Conservation (phyloP, 2,329 filamentous ascomycete genomes). For the Calonectria henricotiae region DNA sequence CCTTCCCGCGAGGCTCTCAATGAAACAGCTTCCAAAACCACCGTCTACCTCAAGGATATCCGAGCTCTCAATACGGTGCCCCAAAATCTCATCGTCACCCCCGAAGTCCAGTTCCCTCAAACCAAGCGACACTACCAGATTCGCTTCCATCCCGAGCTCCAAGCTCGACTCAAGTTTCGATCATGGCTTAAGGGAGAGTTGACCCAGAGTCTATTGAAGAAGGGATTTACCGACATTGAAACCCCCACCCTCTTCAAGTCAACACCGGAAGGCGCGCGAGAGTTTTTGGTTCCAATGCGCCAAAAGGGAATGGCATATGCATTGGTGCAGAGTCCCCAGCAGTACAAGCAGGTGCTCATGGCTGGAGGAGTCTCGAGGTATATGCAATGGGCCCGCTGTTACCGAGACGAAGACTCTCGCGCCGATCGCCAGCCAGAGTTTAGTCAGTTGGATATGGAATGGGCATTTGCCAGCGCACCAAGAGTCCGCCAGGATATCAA, state of each 20-base stretch:
- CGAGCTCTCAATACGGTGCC: conserved; percentile 57
- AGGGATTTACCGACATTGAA: conserved; percentile 84
- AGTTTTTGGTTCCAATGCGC: conserved; percentile 94
- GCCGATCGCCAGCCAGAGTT: conserved; percentile 97
- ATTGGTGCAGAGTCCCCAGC: conserved; percentile 94
- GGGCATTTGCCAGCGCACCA: conserved; percentile 81
- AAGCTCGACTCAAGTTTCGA: conserved; percentile 81
- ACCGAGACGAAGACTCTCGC: conserved; percentile 93
- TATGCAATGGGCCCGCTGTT: conserved; percentile 94
- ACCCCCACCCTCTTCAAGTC: conserved; percentile 98
- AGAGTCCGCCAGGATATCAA: conserved; percentile 57
- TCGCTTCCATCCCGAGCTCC: conserved; percentile 79
- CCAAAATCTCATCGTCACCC: conserved; percentile 82
- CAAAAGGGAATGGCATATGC: conserved; percentile 86
- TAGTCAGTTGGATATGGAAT: conserved; percentile 93
- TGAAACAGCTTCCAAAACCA: conserved; percentile 60
- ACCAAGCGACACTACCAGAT: conserved; percentile 88
- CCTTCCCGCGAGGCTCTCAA: conserved; percentile 45
- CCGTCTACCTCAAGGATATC: conserved; percentile 77
- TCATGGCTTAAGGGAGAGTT: conserved; percentile 70
- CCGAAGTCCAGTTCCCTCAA: conserved; percentile 81
- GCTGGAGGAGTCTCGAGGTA: conserved; percentile 87
- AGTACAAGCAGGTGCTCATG: conserved; percentile 99
- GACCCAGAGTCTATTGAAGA: conserved; percentile 70
- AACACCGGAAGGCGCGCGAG: conserved; percentile 93